Conservation (phyloP, 2,329 filamentous ascomycete species). For the Neopestalotiopsis sp. region DNA sequence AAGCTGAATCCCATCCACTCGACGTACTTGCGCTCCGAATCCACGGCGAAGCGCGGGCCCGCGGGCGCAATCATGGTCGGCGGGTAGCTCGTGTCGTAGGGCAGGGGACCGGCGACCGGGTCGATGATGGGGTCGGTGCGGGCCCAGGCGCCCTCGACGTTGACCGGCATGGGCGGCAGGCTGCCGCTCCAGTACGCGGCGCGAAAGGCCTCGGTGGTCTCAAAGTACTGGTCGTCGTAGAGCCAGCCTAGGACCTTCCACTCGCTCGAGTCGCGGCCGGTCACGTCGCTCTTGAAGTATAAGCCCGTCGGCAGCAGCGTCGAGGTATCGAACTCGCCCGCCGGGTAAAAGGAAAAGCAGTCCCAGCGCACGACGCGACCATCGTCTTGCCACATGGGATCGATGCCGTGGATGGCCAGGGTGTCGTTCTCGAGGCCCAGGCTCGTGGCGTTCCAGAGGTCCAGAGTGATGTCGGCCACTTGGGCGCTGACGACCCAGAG, state of each 20-base stretch:
- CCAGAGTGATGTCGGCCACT: constrained; percentile 47
- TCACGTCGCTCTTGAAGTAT: constrained; percentile 50
- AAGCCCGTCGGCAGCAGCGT: constrained; percentile 50
- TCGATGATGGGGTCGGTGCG: constrained; percentile 45
- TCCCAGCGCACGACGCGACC: constrained; percentile 52
- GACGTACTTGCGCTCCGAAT: constrained; percentile 47
- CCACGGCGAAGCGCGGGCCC: constrained; percentile 46
- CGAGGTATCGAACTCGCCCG: constrained; percentile 46
- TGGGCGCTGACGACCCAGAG: constrained; percentile 37
- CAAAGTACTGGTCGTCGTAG: constrained; percentile 60
- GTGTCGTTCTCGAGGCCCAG: constrained; percentile 46
- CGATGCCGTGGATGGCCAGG: constrained; percentile 39
- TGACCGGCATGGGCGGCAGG: constrained; percentile 52
- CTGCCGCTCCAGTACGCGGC: constrained; percentile 44
- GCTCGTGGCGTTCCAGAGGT: constrained; percentile 46
- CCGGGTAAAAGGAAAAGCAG: constrained; percentile 45
- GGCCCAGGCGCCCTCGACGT: constrained; percentile 53
- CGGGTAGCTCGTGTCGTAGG: constrained; percentile 39
- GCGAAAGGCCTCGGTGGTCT: constrained; percentile 53
- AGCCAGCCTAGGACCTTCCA: constrained; percentile 59
- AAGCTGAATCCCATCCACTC: constrained; percentile 58
- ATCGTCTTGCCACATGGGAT: constrained; percentile 45
- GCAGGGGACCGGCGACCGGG: constrained; percentile 33
- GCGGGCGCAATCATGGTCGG: constrained; percentile 43
- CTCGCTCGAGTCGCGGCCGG: constrained; percentile 51